Base-by-base conservation (phyloP, 371 early-diverging fungal genomes). In the Haplosporangium sp. region DNA sequence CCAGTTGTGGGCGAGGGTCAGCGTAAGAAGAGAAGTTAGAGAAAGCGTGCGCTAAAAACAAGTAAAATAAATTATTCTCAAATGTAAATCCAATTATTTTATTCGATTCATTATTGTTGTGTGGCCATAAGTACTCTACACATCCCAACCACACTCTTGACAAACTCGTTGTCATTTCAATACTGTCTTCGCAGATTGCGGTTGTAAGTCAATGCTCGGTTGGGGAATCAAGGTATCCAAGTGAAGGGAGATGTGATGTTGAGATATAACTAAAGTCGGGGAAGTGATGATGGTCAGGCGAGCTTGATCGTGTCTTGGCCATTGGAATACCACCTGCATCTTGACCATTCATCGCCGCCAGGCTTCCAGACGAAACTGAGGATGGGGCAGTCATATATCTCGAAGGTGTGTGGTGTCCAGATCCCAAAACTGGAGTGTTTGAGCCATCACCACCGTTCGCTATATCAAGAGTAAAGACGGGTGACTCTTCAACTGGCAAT, bases 291-390 rank as follows among this genome's bases (percentile, higher is more conserved):
- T 68, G 81, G 13, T 74, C 74, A 4, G 81, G 81, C 60, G 81
- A 79, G 65, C 74, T 79, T 37, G 81, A 79, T 40, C 81, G 81
- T 1, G 81, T 79, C 72, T 79, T 79, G 61, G 62, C 60, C 81
- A 79, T 79, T 1, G 81, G 75, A 38, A 79, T 79, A 6, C 81
- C 81, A 34, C 59, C 69, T 0, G 68, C 60, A 8, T 68, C 67
- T 37, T 53, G n/a, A 13, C 71, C 71, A 45, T 67, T 71, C 65
- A 66, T 63, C 19, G 44, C 61, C 0, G 48, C 45, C 34, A 67
- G 17, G 9, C 70, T 70, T 11, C 52, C 63, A 6, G 61, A 60
- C 4, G 68, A 71, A 1, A 62, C 55, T 5, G 74, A 68, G 0
- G 64, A 69, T 10, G 65, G 69, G 20, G 74, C 64, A 42, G 67